phyloP scores from a whole-genome alignment of 2,329 filamentous ascomycete species.

The Penicillium freii region DNA sequence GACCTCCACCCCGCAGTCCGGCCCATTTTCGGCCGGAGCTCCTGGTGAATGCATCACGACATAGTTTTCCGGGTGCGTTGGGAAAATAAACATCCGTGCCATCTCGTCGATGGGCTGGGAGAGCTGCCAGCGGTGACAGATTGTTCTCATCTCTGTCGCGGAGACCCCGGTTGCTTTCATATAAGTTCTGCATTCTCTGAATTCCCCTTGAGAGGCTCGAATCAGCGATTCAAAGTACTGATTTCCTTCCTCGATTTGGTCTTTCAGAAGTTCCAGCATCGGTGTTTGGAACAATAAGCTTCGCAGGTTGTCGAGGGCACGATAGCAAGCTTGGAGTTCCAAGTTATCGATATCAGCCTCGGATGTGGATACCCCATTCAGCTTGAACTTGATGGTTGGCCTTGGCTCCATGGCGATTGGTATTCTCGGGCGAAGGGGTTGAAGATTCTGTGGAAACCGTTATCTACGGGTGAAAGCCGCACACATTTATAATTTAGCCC shows the following conservation, averaged over 20 bases:
- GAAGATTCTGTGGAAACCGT: background rate
- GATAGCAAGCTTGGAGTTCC: slow-evolving; percentile 6
- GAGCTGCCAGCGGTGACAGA: slow-evolving; percentile 1
- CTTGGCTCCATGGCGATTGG: background rate
- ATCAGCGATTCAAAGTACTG: slow-evolving; percentile 5
- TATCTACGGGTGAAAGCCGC: background rate
- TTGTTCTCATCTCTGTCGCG: background rate
- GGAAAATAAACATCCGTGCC: slow-evolving; percentile 1
- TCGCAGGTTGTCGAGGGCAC: slow-evolving; percentile 3
- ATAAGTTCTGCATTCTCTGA: background rate
- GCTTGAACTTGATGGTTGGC: background rate
- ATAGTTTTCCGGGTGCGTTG: slow-evolving; percentile 7
- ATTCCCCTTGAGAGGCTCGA: background rate
- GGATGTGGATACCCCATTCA: background rate
- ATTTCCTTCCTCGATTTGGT: slow-evolving; percentile 5
- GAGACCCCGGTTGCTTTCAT: slow-evolving; percentile 2
- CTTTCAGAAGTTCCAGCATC: background rate
- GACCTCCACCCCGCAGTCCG: slow-evolving; percentile 3
- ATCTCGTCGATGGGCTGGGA: slow-evolving; percentile 1
- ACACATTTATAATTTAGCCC: background rate
- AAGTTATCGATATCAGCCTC: background rate
- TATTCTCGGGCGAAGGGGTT: background rate
- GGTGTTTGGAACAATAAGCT: slow-evolving; percentile 2
- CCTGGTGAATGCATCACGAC: slow-evolving; percentile 1
- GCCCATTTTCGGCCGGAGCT: background rate